Base-by-base conservation (phyloP, 768 basidiomycete genomes). In the Termitomyces sp. region DNA sequence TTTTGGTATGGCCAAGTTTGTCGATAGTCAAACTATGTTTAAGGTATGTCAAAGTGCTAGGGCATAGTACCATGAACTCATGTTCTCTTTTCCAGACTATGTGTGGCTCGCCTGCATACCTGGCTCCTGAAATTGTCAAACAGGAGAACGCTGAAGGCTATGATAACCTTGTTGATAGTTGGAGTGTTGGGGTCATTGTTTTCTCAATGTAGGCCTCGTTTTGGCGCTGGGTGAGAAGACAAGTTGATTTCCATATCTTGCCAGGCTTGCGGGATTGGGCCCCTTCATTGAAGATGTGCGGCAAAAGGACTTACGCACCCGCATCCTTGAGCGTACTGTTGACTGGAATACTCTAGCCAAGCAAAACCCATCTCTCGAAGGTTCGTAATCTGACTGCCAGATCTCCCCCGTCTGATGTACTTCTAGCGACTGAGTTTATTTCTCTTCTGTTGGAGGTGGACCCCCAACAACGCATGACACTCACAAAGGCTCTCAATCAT, bases 101-200 rank as follows among this genome's bases (percentile, higher is more conserved):
- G 90, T 98, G 96, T 67, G 96, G 96, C 2, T 97, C 97, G 0
- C 95, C 96, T 0, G 87, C 85, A 64, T 98, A 98, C 71, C 2
- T 33, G 4, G 56, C 56, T 48, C 56, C 56, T 22, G 56, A 57
- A 42, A 32, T 57, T 11, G n/a, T 55, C 9, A 11, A 4, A 12
- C 87, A 87, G 63, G 74, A 78, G 49, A 77, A 81, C 44, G 73
- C 79, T 32, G 76, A 84, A 57, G 95, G 94, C 2, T 98, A 98
- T 69, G 88, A 90, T 67, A 84, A 89, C 57, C 76, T 90, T 16
- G 97, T 98, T 51, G 97, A 99, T 70, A 94, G 92, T 64, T 99
- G 95, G 95, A 94, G 93, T 46, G 85, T 96, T 12, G 96, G 97
- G 5, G 94, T 97, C 24, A 97, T 98, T 52, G 84, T 97, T 2